A percentile compares a stretch with the other conserved stretches of the same genome.
These are phyloP conservation scores for Candida maris DNA, from an alignment of 805 yeast species.

Conservation along the genomic window DNA sequence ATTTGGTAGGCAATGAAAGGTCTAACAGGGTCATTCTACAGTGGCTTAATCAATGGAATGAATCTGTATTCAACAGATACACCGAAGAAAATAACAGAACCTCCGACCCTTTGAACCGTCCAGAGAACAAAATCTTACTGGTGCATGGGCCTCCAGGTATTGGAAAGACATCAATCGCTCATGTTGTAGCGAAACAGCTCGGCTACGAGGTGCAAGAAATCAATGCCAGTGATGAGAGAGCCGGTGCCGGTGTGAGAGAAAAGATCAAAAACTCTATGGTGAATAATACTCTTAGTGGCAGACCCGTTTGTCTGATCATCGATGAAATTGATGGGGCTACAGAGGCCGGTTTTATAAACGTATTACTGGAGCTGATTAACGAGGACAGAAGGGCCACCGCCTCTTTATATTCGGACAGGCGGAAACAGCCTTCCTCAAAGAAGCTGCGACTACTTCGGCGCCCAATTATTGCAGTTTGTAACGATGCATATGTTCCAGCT, in stretches of 20 bases:
- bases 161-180: constrained; percentile 89
- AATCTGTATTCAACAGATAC: constrained; percentile 47
- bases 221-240: constrained; percentile 80
- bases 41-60: constrained; percentile 70
- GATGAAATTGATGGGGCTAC: constrained; percentile 88
- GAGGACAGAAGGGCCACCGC: constrained; percentile 54
- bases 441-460: constrained; percentile 44
- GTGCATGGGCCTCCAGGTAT: constrained; percentile 92
- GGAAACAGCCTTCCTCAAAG: constrained; percentile 22
- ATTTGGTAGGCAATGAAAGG: constrained; percentile 65
- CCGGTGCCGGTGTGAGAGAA: constrained; percentile 49
- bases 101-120: constrained; percentile 54
- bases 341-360: constrained; percentile 59
- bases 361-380: constrained; percentile 52
- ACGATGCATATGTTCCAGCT: constrained; percentile 74
- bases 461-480: constrained; percentile 91
- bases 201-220: constrained; percentile 81
- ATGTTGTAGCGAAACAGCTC: constrained; percentile 74
- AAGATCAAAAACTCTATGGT: constrained; percentile 61
- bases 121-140: constrained; percentile 59
- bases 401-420: constrained; percentile 23
- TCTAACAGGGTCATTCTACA: constrained; percentile 54
- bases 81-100: constrained; percentile 17
- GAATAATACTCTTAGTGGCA: constrained; percentile 60
- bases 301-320: constrained; percentile 77